Evolutionary conservation across 305 asterid genomes (phyloP).

Genomic region (Fraxinus paxiana): DNA sequence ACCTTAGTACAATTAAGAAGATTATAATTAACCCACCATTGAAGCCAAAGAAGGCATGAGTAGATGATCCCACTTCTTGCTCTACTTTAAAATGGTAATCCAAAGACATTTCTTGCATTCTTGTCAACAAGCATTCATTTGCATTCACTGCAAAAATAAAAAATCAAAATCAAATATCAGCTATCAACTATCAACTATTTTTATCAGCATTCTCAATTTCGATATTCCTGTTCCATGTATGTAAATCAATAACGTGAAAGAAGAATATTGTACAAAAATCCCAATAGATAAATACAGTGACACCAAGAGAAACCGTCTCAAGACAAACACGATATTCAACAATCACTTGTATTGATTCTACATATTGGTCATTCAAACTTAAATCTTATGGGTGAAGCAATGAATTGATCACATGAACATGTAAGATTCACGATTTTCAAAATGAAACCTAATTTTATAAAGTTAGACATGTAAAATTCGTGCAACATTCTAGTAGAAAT

Average conservation of each 20-base stretch:
- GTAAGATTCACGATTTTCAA: not conserved
- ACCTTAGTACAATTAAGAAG: not conserved
- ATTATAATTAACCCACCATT: conserved; percentile 36
- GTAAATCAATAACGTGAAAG: not conserved
- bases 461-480: not conserved
- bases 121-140: conserved; percentile 61
- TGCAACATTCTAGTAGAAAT: not conserved
- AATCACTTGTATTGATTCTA: not conserved
- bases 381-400: not conserved
- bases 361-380: not conserved
- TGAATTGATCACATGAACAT: not conserved
- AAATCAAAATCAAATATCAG: not conserved
- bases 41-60: conserved; percentile 79
- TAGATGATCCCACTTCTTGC: conserved; percentile 77
- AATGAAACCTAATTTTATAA: not conserved
- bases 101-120: conserved; percentile 78
- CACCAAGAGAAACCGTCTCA: not conserved
- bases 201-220: not conserved
- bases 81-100: conserved; percentile 76
- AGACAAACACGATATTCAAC: not conserved
- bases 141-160: conserved; percentile 50
- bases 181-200: not conserved
- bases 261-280: not conserved
- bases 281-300: not conserved
- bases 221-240: not conserved